A percentile compares a stretch with the other conserved stretches of the same genome.
Conservation (phyloP, 805 yeast species). For the Cyberlindnera sargentensis region DNA sequence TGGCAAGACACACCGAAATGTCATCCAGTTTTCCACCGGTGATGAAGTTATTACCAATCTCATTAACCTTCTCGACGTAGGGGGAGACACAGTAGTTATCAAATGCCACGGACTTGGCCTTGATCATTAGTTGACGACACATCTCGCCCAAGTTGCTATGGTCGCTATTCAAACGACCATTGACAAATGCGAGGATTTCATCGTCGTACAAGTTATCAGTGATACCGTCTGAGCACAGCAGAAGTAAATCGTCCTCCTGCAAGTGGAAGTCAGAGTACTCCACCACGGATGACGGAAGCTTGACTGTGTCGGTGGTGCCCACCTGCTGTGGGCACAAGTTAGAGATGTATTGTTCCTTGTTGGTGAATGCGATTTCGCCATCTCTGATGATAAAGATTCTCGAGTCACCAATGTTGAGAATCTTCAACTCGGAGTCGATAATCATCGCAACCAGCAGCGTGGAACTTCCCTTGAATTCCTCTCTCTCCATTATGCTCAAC, state of each 20-base stretch:
- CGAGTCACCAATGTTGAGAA: slow-evolving; percentile 48
- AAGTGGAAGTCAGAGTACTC: slow-evolving; percentile 36
- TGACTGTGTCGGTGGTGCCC: slow-evolving; percentile 40
- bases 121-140: slow-evolving; percentile 33
- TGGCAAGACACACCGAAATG: slow-evolving; percentile 43
- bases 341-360: slow-evolving; percentile 40
- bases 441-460: slow-evolving; percentile 43
- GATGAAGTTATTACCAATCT: slow-evolving; percentile 28
- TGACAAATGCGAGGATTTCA: slow-evolving; percentile 36
- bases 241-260: slow-evolving; percentile 34
- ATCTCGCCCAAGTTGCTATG: slow-evolving; percentile 30
- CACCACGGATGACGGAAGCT: slow-evolving; percentile 41
- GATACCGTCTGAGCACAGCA: slow-evolving; percentile 47
- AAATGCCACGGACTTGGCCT: slow-evolving; percentile 42
- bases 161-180: slow-evolving; percentile 25
- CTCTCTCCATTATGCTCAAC: slow-evolving; percentile 43
- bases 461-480: slow-evolving; percentile 40
- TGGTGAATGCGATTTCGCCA: slow-evolving; percentile 35
- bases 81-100: slow-evolving; percentile 49
- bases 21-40: slow-evolving; percentile 52
- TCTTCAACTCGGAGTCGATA: slow-evolving; percentile 38
- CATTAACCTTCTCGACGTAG: slow-evolving; percentile 43
- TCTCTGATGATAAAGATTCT: slow-evolving; percentile 41
- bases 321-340: slow-evolving; percentile 46
- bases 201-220: slow-evolving; percentile 44